Conservation (phyloP, 2,329 filamentous ascomycete genomes). For the Penicillium sp. region DNA sequence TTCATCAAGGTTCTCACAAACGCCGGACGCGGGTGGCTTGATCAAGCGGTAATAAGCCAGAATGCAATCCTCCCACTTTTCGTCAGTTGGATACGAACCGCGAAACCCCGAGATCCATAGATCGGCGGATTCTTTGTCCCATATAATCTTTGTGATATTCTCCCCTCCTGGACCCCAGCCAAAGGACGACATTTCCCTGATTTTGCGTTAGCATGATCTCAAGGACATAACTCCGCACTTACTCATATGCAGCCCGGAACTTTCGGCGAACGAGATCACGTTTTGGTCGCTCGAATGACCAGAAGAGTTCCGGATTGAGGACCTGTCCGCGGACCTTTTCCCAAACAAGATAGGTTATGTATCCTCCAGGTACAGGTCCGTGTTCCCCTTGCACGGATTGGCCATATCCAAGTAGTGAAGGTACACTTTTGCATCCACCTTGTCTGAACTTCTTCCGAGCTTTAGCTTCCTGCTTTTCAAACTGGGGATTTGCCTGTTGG, state of each 20-base stretch:
- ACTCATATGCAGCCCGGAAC: conserved; percentile 6
- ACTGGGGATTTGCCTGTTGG: conserved; percentile 5
- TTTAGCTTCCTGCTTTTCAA: conserved; percentile 1
- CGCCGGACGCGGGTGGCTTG: not conserved
- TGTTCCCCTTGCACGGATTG: conserved; percentile 4
- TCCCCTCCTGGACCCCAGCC: conserved; percentile 3
- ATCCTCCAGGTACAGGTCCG: conserved; percentile 6
- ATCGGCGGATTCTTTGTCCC: conserved; percentile 1
- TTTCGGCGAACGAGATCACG: conserved; percentile 4
- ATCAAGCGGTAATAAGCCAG: conserved; percentile 2
- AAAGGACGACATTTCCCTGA: conserved; percentile 4
- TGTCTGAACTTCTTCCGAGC: conserved; percentile 3
- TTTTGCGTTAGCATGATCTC: conserved; percentile 1
- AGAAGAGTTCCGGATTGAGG: conserved; percentile 1
- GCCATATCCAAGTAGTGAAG: conserved; percentile 5
- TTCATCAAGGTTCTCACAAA: not conserved
- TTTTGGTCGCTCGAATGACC: conserved; percentile 4
- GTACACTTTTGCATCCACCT: conserved; percentile 5
- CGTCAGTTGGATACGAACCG: not conserved
- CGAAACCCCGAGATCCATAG: conserved; percentile 5
- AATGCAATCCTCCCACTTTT: conserved; percentile 1
- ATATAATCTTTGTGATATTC: conserved; percentile 5
- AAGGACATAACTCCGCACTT: not conserved
- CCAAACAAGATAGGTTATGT: conserved; percentile 6
- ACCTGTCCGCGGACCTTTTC: conserved; percentile 2